phyloP scores from a whole-genome alignment of 179 eudicot species.

The Beta lomatogona region DNA sequence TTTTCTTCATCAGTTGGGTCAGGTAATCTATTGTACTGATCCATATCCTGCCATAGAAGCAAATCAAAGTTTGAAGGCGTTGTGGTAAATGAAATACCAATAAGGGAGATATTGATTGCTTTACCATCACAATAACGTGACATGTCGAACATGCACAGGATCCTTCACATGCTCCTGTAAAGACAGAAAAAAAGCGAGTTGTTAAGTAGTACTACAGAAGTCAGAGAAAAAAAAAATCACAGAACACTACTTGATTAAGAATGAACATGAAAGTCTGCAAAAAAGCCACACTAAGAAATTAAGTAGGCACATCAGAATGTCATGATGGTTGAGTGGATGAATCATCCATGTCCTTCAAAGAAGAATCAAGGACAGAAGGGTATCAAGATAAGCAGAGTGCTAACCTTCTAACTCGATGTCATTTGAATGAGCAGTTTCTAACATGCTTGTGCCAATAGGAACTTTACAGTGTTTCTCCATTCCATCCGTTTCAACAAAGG shows the following conservation, averaged over 20 bases:
- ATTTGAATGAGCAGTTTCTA: constrained; percentile 93
- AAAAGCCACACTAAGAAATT: not conserved
- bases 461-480: constrained; percentile 70
- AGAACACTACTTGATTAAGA: not conserved
- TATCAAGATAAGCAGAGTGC: constrained; percentile 4
- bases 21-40: constrained; percentile 75
- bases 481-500: constrained; percentile 82
- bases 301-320: not conserved
- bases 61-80: not conserved
- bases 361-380: not conserved
- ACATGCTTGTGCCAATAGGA: constrained; percentile 81
- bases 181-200: not conserved
- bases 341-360: not conserved
- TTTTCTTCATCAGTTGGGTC: constrained; percentile 96
- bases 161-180: constrained; percentile 58
- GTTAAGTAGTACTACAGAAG: not conserved
- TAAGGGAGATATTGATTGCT: not conserved
- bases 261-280: not conserved
- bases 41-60: constrained; percentile 51
- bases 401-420: constrained; percentile 87
- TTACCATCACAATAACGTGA: constrained; percentile 52
- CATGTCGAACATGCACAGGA: constrained; percentile 58
- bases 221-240: not conserved
- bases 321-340: not conserved
- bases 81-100: not conserved